These are phyloP conservation scores for Pseudogymnoascus sp. DNA, from an alignment of 2,329 filamentous ascomycete species.

Conservation along the genomic window DNA sequence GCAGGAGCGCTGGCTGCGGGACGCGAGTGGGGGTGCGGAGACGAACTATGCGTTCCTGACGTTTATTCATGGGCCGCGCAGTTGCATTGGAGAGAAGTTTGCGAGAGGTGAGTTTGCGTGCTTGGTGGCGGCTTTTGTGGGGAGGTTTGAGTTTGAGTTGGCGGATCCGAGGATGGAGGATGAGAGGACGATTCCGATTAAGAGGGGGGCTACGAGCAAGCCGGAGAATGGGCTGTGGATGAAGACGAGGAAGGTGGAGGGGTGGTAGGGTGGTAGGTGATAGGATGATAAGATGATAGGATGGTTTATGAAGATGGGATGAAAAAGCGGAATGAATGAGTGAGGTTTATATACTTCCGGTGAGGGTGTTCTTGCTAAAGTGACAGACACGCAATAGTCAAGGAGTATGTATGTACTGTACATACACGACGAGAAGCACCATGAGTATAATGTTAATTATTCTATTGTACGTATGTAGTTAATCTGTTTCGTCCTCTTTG, in stretches of 20 bases:
- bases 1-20: slow-evolving; percentile 66
- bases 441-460: neutral
- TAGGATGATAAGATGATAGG: neutral
- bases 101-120: slow-evolving; percentile 81
- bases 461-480: neutral
- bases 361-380: neutral
- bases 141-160: slow-evolving; percentile 61
- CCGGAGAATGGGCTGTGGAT: slow-evolving; percentile 69
- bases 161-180: slow-evolving; percentile 38
- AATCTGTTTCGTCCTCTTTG: neutral
- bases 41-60: slow-evolving; percentile 75
- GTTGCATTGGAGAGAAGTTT: slow-evolving; percentile 78
- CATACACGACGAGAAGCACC: neutral
- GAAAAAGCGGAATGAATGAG: neutral
- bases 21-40: slow-evolving; percentile 62
- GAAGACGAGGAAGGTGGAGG: slow-evolving; percentile 57
- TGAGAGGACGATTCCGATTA: slow-evolving; percentile 60
- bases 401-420: neutral
- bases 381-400: neutral
- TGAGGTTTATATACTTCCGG: neutral
- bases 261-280: slow-evolving; percentile 44
- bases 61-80: slow-evolving; percentile 79
- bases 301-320: neutral
- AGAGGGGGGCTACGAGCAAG: slow-evolving; percentile 63
- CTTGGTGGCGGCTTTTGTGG: slow-evolving; percentile 69